Percentiles rank a stretch among this genome's conserved stretches.
Evolutionary conservation across 2,329 filamentous ascomycete species (phyloP).

Genomic region (Fusarium sp.): DNA sequence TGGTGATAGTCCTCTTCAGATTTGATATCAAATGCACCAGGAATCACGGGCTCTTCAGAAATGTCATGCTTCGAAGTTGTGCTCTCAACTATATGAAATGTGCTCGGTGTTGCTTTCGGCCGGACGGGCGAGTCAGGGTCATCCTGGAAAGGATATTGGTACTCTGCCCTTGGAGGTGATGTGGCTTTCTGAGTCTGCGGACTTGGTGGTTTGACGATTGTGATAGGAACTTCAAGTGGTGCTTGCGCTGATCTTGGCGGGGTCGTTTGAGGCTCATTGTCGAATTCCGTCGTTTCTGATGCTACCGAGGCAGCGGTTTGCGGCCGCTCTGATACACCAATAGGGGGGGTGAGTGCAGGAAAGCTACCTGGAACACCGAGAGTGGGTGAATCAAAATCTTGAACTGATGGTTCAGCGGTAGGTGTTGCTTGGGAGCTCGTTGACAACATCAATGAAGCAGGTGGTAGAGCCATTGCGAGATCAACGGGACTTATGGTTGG

Average conservation of each 20-base stretch:
- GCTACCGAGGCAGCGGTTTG: conserved; percentile 71
- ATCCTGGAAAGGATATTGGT: conserved; percentile 67
- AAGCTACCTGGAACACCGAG: conserved; percentile 77
- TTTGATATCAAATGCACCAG: conserved; percentile 54
- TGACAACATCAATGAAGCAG: conserved; percentile 39
- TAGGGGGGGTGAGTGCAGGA: conserved; percentile 58
- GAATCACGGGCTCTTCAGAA: conserved; percentile 36
- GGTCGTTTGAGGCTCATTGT: conserved; percentile 78
- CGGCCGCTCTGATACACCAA: conserved; percentile 64
- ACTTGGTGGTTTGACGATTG: conserved; percentile 50
- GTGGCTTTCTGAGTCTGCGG: conserved; percentile 45
- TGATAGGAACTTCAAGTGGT: conserved; percentile 46
- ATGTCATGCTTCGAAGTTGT: conserved; percentile 20
- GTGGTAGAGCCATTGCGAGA: conserved; percentile 45
- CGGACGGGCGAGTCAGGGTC: conserved; percentile 52
- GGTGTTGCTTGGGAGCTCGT: conserved; percentile 29
- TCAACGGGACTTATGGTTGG: conserved; percentile 42
- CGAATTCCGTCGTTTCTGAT: conserved; percentile 79
- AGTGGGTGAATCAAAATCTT: conserved; percentile 71
- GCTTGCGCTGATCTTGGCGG: conserved; percentile 58
- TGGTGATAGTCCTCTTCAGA: conserved; percentile 53
- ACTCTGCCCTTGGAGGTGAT: conserved; percentile 57
- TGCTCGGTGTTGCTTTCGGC: conserved; percentile 13
- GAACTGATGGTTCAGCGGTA: conserved; percentile 22
- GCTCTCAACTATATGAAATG: conserved; percentile 43